These are phyloP conservation scores for Solanum peruvianum DNA, from an alignment of 257 asterid species.

Conservation along the genomic window DNA sequence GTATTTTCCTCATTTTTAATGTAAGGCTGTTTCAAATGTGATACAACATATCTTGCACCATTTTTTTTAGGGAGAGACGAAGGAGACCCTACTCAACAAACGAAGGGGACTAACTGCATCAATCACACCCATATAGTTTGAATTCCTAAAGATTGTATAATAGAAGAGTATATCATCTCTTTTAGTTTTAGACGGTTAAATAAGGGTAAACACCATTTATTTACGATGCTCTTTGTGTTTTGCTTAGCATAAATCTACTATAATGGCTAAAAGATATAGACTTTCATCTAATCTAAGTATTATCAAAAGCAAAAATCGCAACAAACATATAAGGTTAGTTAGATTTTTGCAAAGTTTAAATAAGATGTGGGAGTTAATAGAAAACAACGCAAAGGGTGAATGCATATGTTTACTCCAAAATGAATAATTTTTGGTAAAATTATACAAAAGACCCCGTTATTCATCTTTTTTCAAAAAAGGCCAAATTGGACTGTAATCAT, in stretches of 20 bases:
- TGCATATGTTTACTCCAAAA: no score
- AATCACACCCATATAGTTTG: not conserved
- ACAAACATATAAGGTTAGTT: not conserved
- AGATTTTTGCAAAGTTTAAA: not conserved
- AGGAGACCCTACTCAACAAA: not conserved
- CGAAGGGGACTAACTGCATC: not conserved
- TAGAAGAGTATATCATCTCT: not conserved
- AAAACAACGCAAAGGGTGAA: no score
- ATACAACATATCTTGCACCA: not conserved
- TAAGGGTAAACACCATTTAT: not conserved
- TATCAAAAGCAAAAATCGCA: not conserved
- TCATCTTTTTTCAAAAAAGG: no score
- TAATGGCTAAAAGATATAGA: not conserved
- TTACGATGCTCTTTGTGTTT: not conserved
- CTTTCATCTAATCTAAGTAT: not conserved
- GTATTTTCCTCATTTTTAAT: not conserved
- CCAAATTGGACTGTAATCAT: no score
- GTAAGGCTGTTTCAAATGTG: not conserved
- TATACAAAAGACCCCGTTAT: no score
- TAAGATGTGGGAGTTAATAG: no score
- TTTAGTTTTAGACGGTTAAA: not conserved
- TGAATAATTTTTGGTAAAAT: no score
- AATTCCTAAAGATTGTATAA: not conserved
- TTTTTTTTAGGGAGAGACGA: not conserved
- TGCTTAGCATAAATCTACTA: not conserved